These are phyloP conservation scores for Cystofilobasidium capitatum DNA, from an alignment of 768 basidiomycete species.

Conservation along the genomic window DNA sequence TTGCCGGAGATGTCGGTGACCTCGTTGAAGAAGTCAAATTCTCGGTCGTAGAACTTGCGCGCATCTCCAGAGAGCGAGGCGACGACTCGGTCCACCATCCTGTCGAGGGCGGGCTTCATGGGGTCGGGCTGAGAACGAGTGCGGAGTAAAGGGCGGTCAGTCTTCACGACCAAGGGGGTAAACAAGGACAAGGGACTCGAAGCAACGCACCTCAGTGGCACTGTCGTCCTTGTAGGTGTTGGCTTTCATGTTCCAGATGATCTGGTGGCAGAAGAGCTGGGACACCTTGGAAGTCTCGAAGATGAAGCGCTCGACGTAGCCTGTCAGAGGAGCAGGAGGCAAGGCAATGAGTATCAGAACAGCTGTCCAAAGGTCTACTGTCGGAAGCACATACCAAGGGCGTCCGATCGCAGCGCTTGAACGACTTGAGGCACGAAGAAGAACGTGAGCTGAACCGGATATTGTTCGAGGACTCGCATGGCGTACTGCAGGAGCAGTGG, in stretches of 20 bases:
- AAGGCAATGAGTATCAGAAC: neutral
- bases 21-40: slow-evolving; percentile 90
- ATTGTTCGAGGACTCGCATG: slow-evolving; percentile 85
- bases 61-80: slow-evolving; percentile 79
- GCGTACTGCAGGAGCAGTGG: slow-evolving; percentile 88
- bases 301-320: slow-evolving; percentile 88
- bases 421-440: slow-evolving; percentile 99
- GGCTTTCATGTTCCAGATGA: slow-evolving; percentile 99
- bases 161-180: too few species aligned
- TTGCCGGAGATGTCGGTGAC: slow-evolving; percentile 98
- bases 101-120: slow-evolving; percentile 90
- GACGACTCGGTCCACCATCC: slow-evolving; percentile 70
- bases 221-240: slow-evolving; percentile 89
- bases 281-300: slow-evolving; percentile 96
- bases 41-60: slow-evolving; percentile 78
- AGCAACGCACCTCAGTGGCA: slow-evolving; percentile 59
- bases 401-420: slow-evolving; percentile 84
- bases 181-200: neutral
- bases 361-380: neutral
- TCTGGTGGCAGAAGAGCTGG: slow-evolving; percentile 96
- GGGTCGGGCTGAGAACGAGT: slow-evolving; percentile 63
- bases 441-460: slow-evolving; percentile 89
- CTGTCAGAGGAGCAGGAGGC: slow-evolving; percentile 41
- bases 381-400: slow-evolving; percentile 52
- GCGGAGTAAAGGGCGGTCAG: neutral